phyloP scores from a whole-genome alignment of 345 rosid genomes.

The Citrus inodora region DNA sequence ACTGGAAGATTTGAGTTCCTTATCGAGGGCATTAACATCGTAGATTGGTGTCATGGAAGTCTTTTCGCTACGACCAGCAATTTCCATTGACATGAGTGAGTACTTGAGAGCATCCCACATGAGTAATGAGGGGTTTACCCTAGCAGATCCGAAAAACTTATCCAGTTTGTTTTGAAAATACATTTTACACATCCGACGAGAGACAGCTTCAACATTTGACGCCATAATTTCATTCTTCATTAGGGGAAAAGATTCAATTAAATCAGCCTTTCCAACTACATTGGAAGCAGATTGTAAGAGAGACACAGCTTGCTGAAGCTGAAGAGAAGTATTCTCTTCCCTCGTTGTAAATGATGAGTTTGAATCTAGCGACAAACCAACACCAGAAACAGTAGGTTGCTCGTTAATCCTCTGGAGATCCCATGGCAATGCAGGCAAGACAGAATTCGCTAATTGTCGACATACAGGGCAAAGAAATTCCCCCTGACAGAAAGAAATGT shows the following conservation, averaged over 20 bases:
- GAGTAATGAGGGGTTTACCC: conserved; percentile 50
- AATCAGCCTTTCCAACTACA: conserved; percentile 44
- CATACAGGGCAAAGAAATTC: conserved; percentile 98
- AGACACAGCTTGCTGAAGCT: conserved; percentile 55
- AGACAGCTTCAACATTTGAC: conserved; percentile 49
- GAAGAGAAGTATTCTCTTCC: conserved; percentile 31
- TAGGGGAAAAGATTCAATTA: conserved; percentile 38
- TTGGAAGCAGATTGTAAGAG: conserved; percentile 62
- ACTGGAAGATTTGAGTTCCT: conserved; percentile 67
- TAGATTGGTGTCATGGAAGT: conserved; percentile 44
- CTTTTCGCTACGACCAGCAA: conserved; percentile 68
- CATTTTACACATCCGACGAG: conserved; percentile 49
- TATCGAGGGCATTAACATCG: conserved; percentile 47
- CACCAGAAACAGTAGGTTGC: conserved; percentile 40
- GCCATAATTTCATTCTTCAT: conserved; percentile 37
- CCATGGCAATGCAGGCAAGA: conserved; percentile 62
- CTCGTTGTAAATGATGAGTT: conserved; percentile 23
- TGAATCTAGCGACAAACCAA: conserved; percentile 9
- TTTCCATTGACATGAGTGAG: conserved; percentile 78
- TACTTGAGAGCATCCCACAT: conserved; percentile 96
- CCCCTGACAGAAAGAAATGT: conserved; percentile 52
- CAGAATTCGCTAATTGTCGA: conserved; percentile 81
- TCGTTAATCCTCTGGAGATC: conserved; percentile 41
- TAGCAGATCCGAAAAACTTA: conserved; percentile 33
- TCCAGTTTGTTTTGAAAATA: conserved; percentile 46